These are phyloP conservation scores for Quercus berberidifolia DNA, from an alignment of 306 rosid species.

Conservation along the genomic window DNA sequence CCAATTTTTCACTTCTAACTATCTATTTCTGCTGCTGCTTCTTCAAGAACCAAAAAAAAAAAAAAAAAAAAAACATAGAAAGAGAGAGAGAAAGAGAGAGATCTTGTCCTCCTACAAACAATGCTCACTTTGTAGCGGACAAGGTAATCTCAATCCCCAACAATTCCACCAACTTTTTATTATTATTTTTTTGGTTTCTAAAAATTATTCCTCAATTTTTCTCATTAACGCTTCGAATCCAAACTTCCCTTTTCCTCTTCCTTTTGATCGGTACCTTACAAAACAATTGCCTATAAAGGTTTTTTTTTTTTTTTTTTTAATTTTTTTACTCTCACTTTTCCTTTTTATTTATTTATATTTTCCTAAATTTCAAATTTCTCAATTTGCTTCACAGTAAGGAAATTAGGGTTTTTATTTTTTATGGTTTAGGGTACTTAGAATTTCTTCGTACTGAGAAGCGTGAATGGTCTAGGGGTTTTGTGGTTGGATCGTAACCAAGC, in stretches of 20 bases:
- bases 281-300: constrained; percentile 1
- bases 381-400: not conserved
- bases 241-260: constrained; percentile 2
- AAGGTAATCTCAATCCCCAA: constrained; percentile 39
- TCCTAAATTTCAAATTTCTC: not conserved
- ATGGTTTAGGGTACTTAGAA: constrained; percentile 9
- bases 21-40: not conserved
- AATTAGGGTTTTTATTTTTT: constrained; percentile 23
- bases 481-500: constrained; percentile 41
- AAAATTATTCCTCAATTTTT: constrained; percentile 17
- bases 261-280: constrained; percentile 20
- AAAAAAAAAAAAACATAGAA: not conserved
- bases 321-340: not conserved
- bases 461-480: constrained; percentile 40
- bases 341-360: not conserved
- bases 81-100: constrained; percentile 27
- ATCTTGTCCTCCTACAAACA: constrained; percentile 52
- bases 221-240: constrained; percentile 10
- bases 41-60: not conserved
- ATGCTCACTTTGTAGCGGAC: constrained; percentile 55
- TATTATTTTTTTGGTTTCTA: not conserved
- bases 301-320: too few species aligned
- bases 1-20: not conserved
- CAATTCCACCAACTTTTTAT: not conserved
- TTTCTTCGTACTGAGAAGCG: constrained; percentile 2